These are phyloP conservation scores for Paratinospora sagittata DNA, from an alignment of 164 flowering plant genomes.

Conservation along the genomic window DNA sequence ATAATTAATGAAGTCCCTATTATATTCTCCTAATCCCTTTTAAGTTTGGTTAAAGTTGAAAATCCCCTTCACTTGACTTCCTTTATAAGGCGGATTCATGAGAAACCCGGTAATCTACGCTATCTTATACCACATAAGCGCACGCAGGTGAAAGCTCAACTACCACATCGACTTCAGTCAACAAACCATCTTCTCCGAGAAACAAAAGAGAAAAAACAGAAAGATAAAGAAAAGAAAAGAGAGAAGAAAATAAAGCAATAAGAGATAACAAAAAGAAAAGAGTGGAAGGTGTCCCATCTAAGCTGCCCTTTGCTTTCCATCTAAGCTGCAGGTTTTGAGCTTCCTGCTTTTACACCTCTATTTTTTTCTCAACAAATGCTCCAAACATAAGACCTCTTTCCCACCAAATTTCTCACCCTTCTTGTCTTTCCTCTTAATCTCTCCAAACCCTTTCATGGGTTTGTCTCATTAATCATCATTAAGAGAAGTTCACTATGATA, in stretches of 20 bases:
- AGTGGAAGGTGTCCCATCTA: slow-evolving; percentile 11
- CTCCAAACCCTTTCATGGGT: not conserved
- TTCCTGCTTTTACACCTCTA: slow-evolving; percentile 14
- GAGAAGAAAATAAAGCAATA: not conserved
- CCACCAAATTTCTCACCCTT: not conserved
- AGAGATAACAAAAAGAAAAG: slow-evolving; percentile 16
- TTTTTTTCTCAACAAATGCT: slow-evolving; percentile 6
- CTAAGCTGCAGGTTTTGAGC: slow-evolving; percentile 20
- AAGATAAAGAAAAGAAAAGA: not conserved
- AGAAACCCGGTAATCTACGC: slow-evolving; percentile 4
- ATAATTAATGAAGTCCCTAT: no score
- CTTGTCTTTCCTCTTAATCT: not conserved
- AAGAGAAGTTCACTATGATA: not conserved
- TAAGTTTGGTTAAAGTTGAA: no score
- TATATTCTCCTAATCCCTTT: no score
- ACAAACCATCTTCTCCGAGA: slow-evolving; percentile 35
- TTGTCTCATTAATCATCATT: not conserved
- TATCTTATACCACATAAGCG: slow-evolving; percentile 26
- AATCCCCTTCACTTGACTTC: no score
- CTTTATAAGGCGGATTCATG: slow-evolving; percentile 2
- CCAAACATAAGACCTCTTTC: slow-evolving; percentile 1
- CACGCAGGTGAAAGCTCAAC: slow-evolving; percentile 18
- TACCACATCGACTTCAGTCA: slow-evolving; percentile 34
- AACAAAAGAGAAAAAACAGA: slow-evolving; percentile 17
- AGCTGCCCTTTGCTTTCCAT: slow-evolving; percentile 34